phyloP scores from a whole-genome alignment of 495 filamentous ascomycete species.

The Polyplosphaeria fusca region DNA sequence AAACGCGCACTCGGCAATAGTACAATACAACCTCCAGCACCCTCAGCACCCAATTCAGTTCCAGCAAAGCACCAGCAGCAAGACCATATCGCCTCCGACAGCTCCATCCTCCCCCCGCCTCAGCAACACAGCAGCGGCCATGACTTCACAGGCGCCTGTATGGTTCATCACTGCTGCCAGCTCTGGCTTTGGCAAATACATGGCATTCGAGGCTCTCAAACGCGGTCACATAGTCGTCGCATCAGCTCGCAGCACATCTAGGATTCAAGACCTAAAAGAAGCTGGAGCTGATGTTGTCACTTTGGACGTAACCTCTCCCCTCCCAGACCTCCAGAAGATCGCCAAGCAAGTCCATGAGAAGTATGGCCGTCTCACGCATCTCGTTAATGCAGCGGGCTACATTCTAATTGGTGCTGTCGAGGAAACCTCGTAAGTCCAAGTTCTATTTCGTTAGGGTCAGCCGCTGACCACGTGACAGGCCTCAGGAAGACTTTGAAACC shows the following conservation, averaged over 20 bases:
- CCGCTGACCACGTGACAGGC: conserved; percentile 19
- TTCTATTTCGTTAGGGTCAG: neutral
- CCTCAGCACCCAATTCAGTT: neutral
- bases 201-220: conserved; percentile 45
- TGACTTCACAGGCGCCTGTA: conserved; percentile 32
- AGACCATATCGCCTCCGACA: too few species aligned
- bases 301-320: conserved; percentile 47
- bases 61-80: too few species aligned
- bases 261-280: conserved; percentile 44
- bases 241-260: conserved; percentile 48
- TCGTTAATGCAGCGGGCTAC: conserved; percentile 55
- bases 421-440: conserved; percentile 42
- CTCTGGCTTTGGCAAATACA: conserved; percentile 49
- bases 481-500: conserved; percentile 40
- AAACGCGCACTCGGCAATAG: neutral
- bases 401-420: conserved; percentile 43
- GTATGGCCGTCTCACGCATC: conserved; percentile 49
- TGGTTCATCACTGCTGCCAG: conserved; percentile 53
- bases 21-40: neutral
- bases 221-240: conserved; percentile 57
- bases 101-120: neutral
- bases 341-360: conserved; percentile 45
- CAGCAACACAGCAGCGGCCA: neutral
- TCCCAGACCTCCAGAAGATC: conserved; percentile 37
- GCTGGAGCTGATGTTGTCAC: conserved; percentile 45